Evolutionary conservation across 208 protist genomes (phyloP), one percentile per base, ranked within the genome.

Genomic region (Acanthamoeba rhysodes): DNA sequence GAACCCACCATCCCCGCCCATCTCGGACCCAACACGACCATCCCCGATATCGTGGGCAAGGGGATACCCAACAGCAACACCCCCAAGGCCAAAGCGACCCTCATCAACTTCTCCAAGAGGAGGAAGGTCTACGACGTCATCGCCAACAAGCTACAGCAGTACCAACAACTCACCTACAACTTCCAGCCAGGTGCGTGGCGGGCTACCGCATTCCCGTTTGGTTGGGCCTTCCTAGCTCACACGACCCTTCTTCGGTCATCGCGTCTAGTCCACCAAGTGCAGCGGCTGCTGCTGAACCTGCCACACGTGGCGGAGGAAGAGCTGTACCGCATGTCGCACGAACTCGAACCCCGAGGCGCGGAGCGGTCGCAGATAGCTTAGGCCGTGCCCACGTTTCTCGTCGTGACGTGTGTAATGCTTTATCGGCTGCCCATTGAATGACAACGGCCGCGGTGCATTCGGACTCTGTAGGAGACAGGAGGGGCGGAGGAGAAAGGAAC

Each of bases 1-100:
- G 8, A 97, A 97, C 55, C 62, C 97, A 4, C 96, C 90, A 32
- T 53, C 96, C 7, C 94, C 97, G 22, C 96, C 97, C 95, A 84
- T 97, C 22, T 96, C 96, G 45, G 45, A 50, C 45, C 45, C 45
- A 50, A 50, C 7, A 10, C 45, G 45, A 50, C 45, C 55, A 97
- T 97, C 55, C 64, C 97, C 29, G 97, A 97, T 8, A 96, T 97
- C 24, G 95, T 95, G 22, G 97, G 96, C 85, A 59, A 82, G 12
- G 78, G 96, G 45, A 55, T 50, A 14, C 27, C 94, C 12, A 41
- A 84, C 29, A 84, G 8, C 22, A 66, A 24, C 59, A n/a, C 9
- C 7, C 16, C 12, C 41, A 62, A 80, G 59, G 59, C 24, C 22
- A 66, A 66, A 72, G 32, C 14, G 22, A 64, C 45, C 27, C 95